Percentiles rank a stretch among this genome's conserved stretches.
phyloP scores from a whole-genome alignment of 225 moss, liverwort and hornwort species.

The Bryum argenteum region DNA sequence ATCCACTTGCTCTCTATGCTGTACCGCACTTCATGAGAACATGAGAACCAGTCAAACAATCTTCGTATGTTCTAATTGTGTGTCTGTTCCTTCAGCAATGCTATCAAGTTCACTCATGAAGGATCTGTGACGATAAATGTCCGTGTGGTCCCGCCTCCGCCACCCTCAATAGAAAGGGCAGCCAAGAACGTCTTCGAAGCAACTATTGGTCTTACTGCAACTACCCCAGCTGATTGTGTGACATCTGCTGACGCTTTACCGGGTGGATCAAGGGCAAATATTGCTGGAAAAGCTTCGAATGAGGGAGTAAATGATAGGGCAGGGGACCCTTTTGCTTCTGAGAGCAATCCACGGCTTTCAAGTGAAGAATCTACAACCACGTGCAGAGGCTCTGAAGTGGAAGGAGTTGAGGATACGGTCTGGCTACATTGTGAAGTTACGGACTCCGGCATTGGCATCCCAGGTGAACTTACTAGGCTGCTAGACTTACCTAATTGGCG shows the following conservation, averaged over 20 bases:
- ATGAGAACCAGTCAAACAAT: neutral
- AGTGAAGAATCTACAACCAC: slow-evolving; percentile 23
- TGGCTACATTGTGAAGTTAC: slow-evolving; percentile 78
- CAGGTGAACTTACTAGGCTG: slow-evolving; percentile 47
- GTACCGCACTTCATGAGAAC: neutral
- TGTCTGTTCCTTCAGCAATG: slow-evolving; percentile 59
- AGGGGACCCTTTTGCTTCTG: neutral
- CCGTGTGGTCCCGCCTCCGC: slow-evolving; percentile 49
- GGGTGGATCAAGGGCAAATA: slow-evolving; percentile 1
- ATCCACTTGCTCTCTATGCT: slow-evolving; percentile 1
- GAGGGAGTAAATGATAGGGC: slow-evolving; percentile 23
- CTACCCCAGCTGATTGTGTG: slow-evolving; percentile 17
- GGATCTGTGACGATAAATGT: slow-evolving; percentile 63
- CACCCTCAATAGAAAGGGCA: slow-evolving; percentile 40
- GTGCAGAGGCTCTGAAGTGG: slow-evolving; percentile 33
- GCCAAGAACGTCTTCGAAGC: slow-evolving; percentile 38
- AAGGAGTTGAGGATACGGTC: slow-evolving; percentile 42
- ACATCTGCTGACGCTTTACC: slow-evolving; percentile 6
- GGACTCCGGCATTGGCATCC: slow-evolving; percentile 90
- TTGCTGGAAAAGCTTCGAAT: slow-evolving; percentile 17
- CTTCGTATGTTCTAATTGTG: slow-evolving; percentile 14
- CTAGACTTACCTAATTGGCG: no score
- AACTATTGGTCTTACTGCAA: slow-evolving; percentile 19
- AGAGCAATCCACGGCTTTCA: slow-evolving; percentile 20
- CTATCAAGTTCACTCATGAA: slow-evolving; percentile 80